Conservation (phyloP, 1,139 yeast species). For the Scheffersomyces quercinus region DNA sequence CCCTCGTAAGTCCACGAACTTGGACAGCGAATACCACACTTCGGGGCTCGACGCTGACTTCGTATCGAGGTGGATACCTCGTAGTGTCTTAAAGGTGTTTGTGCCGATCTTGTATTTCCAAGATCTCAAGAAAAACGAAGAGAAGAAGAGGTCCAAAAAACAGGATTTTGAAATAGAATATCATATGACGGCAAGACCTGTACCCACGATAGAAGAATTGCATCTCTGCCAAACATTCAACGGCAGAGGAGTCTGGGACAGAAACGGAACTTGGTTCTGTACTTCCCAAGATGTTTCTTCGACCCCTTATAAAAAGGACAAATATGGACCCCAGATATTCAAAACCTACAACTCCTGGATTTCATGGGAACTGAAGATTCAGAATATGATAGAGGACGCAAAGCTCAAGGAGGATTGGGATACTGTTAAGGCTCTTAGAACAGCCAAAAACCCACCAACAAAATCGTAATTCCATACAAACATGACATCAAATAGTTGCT, state of each 20-base stretch:
- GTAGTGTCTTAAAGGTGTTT: slow-evolving; percentile 18
- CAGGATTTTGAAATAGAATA: neutral
- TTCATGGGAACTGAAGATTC: slow-evolving; percentile 18
- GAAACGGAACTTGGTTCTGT: slow-evolving; percentile 37
- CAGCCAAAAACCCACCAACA: neutral
- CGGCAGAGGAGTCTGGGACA: slow-evolving; percentile 31
- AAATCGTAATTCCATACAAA: neutral
- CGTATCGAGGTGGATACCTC: slow-evolving; percentile 32
- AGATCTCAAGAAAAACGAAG: slow-evolving; percentile 16
- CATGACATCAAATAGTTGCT: too few species aligned
- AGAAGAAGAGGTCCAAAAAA: slow-evolving; percentile 5
- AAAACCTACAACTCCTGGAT: slow-evolving; percentile 18
- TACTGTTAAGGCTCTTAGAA: neutral
- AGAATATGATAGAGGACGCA: slow-evolving; percentile 9
- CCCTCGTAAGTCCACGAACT: slow-evolving; percentile 35
- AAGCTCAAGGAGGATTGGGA: slow-evolving; percentile 4
- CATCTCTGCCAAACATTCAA: slow-evolving; percentile 22
- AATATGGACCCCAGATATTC: slow-evolving; percentile 17
- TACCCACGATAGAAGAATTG: slow-evolving; percentile 35
- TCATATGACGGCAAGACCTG: slow-evolving; percentile 26
- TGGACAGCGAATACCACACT: slow-evolving; percentile 37
- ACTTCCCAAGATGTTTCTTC: slow-evolving; percentile 11
- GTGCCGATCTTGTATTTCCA: slow-evolving; percentile 30
- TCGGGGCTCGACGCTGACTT: slow-evolving; percentile 30
- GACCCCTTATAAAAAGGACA: slow-evolving; percentile 7